Percentiles rank a stretch among this genome's conserved stretches.
Conservation (phyloP, 306 rosid genomes). For the Abrus pulchellus region DNA sequence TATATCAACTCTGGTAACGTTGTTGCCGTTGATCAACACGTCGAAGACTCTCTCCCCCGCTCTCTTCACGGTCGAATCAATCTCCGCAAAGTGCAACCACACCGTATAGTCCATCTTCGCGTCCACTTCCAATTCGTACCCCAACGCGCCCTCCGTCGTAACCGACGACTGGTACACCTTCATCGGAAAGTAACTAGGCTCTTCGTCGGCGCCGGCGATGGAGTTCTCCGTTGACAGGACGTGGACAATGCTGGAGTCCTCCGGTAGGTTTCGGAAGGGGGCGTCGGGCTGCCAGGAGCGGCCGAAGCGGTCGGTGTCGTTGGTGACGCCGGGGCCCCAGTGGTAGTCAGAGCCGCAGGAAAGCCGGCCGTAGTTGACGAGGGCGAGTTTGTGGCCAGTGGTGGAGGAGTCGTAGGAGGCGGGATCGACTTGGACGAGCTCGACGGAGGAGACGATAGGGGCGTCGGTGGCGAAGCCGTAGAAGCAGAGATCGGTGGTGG, state of each 20-base stretch:
- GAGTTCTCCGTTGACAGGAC: constrained; percentile 54
- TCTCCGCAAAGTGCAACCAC: constrained; percentile 94
- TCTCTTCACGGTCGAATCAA: constrained; percentile 73
- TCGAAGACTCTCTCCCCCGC: constrained; percentile 86
- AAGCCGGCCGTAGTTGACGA: constrained; percentile 86
- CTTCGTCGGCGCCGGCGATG: constrained; percentile 54
- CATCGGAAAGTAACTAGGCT: constrained; percentile 81
- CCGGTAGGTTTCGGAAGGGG: constrained; percentile 38
- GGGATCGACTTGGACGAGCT: constrained; percentile 74
- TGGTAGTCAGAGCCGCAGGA: constrained; percentile 67
- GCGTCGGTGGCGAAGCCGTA: constrained; percentile 92
- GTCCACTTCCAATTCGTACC: constrained; percentile 76
- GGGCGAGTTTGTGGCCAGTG: constrained; percentile 48
- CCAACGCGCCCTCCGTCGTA: constrained; percentile 52
- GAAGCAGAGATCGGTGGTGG: constrained; percentile 79
- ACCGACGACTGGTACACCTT: constrained; percentile 80
- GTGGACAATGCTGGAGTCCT: background rate
- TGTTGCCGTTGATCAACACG: constrained; percentile 65
- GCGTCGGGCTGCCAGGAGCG: constrained; percentile 88
- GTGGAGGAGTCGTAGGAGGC: constrained; percentile 62
- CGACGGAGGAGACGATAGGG: constrained; percentile 78
- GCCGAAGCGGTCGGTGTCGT: constrained; percentile 70
- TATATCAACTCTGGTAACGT: constrained; percentile 72
- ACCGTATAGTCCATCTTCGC: constrained; percentile 90
- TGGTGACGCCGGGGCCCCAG: constrained; percentile 87